Percentiles rank a stretch among this genome's conserved stretches.
phyloP scores from a whole-genome alignment of 2,329 filamentous ascomycete genomes.

The Pseudocercospora musae region DNA sequence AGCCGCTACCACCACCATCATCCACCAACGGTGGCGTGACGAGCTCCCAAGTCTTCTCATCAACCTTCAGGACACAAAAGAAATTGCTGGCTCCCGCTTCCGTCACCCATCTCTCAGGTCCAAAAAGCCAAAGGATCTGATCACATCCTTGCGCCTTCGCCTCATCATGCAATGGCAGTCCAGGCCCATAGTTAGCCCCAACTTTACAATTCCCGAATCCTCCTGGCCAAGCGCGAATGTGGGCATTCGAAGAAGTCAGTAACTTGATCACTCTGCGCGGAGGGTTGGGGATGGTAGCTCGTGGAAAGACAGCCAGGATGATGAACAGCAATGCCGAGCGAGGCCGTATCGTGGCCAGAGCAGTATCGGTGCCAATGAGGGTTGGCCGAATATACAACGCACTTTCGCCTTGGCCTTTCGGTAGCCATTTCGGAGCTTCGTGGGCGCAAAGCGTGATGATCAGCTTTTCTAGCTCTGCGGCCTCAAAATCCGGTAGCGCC shows the following conservation, averaged over 20 bases:
- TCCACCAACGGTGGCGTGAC: slow-evolving; percentile 78
- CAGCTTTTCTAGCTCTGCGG: slow-evolving; percentile 67
- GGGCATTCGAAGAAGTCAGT: slow-evolving; percentile 72
- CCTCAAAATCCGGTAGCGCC: slow-evolving; percentile 68
- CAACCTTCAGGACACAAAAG: slow-evolving; percentile 74
- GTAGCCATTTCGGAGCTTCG: slow-evolving; percentile 75
- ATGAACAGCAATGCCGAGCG: slow-evolving; percentile 83
- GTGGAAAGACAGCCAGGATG: slow-evolving; percentile 52
- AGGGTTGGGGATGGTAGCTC: slow-evolving; percentile 28
- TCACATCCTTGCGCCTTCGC: slow-evolving; percentile 70
- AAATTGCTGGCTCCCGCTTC: slow-evolving; percentile 93
- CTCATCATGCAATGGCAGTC: slow-evolving; percentile 69
- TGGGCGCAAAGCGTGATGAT: slow-evolving; percentile 67
- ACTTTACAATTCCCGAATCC: slow-evolving; percentile 88
- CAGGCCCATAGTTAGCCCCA: slow-evolving; percentile 86
- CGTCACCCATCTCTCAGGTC: slow-evolving; percentile 66
- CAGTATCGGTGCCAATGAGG: slow-evolving; percentile 75
- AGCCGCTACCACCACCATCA: slow-evolving; percentile 43
- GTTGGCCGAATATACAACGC: slow-evolving; percentile 72
- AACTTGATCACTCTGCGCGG: slow-evolving; percentile 56
- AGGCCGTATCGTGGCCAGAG: slow-evolving; percentile 74
- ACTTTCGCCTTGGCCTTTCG: slow-evolving; percentile 60
- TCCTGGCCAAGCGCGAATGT: slow-evolving; percentile 84
- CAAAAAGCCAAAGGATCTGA: slow-evolving; percentile 80
- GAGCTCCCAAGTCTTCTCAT: slow-evolving; percentile 59